Conservation (phyloP, 495 filamentous ascomycete genomes). For the Evansstolkia leycettana region DNA sequence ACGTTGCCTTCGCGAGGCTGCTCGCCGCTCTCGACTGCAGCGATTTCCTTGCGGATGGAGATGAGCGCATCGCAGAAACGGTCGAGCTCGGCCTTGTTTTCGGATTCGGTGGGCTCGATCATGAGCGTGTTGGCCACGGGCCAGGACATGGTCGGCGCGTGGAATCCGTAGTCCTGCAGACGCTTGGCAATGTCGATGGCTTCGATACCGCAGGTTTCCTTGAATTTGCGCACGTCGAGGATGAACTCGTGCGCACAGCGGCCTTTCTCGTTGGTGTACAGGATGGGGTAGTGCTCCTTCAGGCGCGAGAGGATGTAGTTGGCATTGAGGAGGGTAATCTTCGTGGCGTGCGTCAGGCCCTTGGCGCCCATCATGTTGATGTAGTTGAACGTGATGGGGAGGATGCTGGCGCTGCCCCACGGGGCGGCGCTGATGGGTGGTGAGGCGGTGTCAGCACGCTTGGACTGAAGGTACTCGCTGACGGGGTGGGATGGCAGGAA, state of each 20-base stretch:
- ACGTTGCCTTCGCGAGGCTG: conserved; percentile 76
- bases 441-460: conserved; percentile 42
- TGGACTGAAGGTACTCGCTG: conserved; percentile 41
- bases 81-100: conserved; percentile 88
- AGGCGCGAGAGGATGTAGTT: conserved; percentile 95
- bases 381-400: conserved; percentile 96
- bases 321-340: conserved; percentile 88
- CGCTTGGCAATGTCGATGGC: conserved; percentile 97
- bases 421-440: conserved; percentile 75
- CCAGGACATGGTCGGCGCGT: conserved; percentile 98
- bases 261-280: conserved; percentile 81
- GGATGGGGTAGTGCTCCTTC: conserved; percentile 76
- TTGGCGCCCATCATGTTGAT: conserved; percentile 92
- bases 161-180: conserved; percentile 96
- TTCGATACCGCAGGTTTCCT: conserved; percentile 75
- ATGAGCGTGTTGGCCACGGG: conserved; percentile 93
- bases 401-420: conserved; percentile 85
- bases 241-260: conserved; percentile 99
- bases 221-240: conserved; percentile 78
- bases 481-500: conserved; percentile 70
- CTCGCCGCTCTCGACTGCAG: conserved; percentile 68
- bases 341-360: conserved; percentile 88
- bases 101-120: conserved; percentile 97
- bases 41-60: conserved; percentile 77
- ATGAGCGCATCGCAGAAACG: conserved; percentile 91